Conservation (phyloP, 768 basidiomycete species). For the Mycena floridula region DNA sequence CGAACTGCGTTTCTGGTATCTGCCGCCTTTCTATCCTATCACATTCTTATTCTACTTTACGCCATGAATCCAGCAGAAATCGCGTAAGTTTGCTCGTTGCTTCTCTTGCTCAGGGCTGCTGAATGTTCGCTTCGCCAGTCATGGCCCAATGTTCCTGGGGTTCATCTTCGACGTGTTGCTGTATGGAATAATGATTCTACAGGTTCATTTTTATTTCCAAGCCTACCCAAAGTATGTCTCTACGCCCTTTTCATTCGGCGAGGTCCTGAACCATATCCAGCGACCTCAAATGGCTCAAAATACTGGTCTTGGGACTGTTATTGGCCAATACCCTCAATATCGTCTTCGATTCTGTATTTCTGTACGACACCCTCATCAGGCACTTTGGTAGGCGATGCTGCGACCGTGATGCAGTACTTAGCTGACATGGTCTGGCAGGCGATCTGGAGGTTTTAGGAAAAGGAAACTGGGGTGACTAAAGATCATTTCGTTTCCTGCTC, state of each 20-base stretch:
- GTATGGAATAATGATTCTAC: conserved; percentile 43
- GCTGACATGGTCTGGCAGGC: conserved; percentile 13
- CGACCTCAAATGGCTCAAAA: too few species aligned
- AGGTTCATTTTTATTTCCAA: conserved; percentile 41
- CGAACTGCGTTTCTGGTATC: too few species aligned
- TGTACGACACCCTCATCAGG: conserved; percentile 41
- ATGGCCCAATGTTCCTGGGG: conserved; percentile 46
- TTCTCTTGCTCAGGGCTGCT: neutral
- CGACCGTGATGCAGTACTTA: neutral
- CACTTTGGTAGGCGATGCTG: conserved; percentile 32
- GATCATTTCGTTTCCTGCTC: conserved; percentile 11
- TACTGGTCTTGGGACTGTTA: conserved; percentile 35
- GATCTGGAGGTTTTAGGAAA: conserved; percentile 17
- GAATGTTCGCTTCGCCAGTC: conserved; percentile 20
- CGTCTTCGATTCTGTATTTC: conserved; percentile 34
- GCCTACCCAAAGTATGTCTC: conserved; percentile 16
- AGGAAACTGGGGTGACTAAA: conserved; percentile 20
- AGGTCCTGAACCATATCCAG: too few species aligned
- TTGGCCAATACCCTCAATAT: conserved; percentile 43
- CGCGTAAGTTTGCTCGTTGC: neutral
- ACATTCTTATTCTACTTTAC: too few species aligned
- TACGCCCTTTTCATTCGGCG: too few species aligned
- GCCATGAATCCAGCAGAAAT: neutral
- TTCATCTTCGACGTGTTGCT: conserved; percentile 38
- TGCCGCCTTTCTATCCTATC: too few species aligned